Percentiles rank a stretch among this genome's conserved stretches.
Conservation (phyloP, 306 rosid genomes). For the Trifolium subterraneum region DNA sequence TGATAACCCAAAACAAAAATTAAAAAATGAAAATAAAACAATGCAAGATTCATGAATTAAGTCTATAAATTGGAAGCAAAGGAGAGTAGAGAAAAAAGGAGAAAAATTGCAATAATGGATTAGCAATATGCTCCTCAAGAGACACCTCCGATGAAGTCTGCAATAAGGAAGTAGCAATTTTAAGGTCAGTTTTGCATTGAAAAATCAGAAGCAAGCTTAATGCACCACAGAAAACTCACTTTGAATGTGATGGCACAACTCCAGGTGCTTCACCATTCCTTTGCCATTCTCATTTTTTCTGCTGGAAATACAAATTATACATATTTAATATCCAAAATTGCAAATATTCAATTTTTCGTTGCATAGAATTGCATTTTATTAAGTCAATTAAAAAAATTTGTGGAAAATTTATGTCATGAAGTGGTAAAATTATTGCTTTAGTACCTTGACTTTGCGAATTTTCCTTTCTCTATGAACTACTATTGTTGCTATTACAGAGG, state of each 20-base stretch:
- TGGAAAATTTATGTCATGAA: not conserved
- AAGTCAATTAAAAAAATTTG: constrained; percentile 15
- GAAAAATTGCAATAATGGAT: too few relatives aligned
- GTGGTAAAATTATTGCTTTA: constrained; percentile 19
- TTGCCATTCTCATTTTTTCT: constrained; percentile 67
- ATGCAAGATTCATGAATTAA: too few relatives aligned
- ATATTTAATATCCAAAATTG: constrained; percentile 28
- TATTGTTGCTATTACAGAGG: constrained; percentile 44
- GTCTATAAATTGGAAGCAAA: too few relatives aligned
- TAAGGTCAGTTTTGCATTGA: constrained; percentile 24
- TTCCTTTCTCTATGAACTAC: constrained; percentile 71
- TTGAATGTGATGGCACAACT: constrained; percentile 68
- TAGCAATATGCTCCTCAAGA: constrained; percentile 82
- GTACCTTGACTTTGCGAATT: constrained; percentile 76
- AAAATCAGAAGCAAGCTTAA: constrained; percentile 36
- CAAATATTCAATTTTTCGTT: constrained; percentile 28
- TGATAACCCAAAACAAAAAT: too few relatives aligned
- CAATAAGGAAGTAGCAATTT: constrained; percentile 43
- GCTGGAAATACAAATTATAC: constrained; percentile 45
- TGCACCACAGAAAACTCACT: constrained; percentile 62
- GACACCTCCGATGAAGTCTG: constrained; percentile 90
- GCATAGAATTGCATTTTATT: constrained; percentile 15
- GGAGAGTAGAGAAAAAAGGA: too few relatives aligned
- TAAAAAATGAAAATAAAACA: too few relatives aligned
- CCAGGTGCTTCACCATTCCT: constrained; percentile 78